Evolutionary conservation across 345 rosid species (phyloP), one percentile per base, ranked within the genome.

Genomic region (Combretum micranthum): DNA sequence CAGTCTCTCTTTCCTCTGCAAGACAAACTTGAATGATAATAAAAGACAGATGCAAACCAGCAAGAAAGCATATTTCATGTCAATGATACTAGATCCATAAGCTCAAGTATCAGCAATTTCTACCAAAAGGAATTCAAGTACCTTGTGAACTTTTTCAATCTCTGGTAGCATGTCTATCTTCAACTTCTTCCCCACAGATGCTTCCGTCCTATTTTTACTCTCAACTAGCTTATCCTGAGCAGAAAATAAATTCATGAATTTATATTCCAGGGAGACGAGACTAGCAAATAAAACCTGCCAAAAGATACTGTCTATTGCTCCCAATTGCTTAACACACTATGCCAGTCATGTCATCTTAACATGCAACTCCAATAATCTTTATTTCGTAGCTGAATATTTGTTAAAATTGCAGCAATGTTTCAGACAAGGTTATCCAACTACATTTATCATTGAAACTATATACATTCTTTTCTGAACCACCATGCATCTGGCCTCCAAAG

Each of bases 61-160:
- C 22, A 15, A 21, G 66, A 61, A 61, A 52, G 16, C 56, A 16
- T n/a, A 50, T 1, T 16, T 26, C 39, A 32, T 10, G 8, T 32
- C 4, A n/a, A n/a, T n/a, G n/a, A 42, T 16, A 21, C 20, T 37
- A 20, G 25, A 44, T 16, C 25, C 12, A 44, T 13, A 12, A 15
- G n/a, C 23, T 56, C 0, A 7, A 44, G 42, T 39, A 13, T 26
- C n/a, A 58, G 26, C n/a, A 54, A 18, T 42, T 54, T n/a, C 45
- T 37, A 20, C 43, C 21, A 63, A 64, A 61, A 45, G 47, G 20
- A 49, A 37, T 56, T 57, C 8, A 12, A 20, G 63, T 77, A 94
- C 99, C 99, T 90, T 94, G 66, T 94, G 90, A 75, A 84, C 94
- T 75, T 76, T 93, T 70, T 85, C 99, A 57, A 93, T 89, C 71